Conservation (phyloP, 306 rosid species). For the Acacia melanoxylon region DNA sequence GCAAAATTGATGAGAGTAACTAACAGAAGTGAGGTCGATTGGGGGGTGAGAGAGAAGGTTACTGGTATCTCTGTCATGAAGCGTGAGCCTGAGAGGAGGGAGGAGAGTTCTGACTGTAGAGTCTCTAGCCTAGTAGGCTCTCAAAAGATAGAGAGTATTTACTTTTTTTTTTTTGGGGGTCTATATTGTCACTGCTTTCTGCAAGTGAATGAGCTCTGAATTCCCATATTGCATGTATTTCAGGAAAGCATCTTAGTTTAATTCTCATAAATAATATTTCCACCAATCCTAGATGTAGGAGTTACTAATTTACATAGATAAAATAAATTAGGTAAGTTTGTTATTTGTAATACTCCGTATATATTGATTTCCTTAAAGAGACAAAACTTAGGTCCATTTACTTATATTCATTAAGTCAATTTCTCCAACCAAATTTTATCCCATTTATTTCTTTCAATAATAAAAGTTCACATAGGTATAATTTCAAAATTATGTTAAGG, state of each 20-base stretch:
- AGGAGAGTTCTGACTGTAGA: neutral
- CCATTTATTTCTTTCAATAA: too few relatives aligned
- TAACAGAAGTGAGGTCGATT: neutral
- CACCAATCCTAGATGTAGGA: neutral
- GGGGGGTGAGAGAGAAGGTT: neutral
- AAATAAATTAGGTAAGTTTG: neutral
- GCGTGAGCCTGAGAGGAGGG: neutral
- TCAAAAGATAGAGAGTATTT: neutral
- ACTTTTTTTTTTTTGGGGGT: neutral
- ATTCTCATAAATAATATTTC: neutral
- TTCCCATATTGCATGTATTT: neutral
- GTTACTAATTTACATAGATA: neutral
- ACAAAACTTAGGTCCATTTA: too few relatives aligned
- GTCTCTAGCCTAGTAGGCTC: neutral
- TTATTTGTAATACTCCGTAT: neutral
- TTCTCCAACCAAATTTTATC: too few relatives aligned
- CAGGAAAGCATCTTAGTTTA: neutral
- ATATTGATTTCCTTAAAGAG: neutral
- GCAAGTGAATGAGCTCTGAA: neutral
- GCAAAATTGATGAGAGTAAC: neutral
- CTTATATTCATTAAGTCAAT: too few relatives aligned
- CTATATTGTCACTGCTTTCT: neutral
- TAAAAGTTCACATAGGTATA: too few relatives aligned
- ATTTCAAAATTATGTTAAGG: too few relatives aligned
- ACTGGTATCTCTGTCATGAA: neutral